Percentiles rank a stretch among this genome's conserved stretches.
Conservation (phyloP, 1,139 yeast species). For the Scheffersomyces titani region DNA sequence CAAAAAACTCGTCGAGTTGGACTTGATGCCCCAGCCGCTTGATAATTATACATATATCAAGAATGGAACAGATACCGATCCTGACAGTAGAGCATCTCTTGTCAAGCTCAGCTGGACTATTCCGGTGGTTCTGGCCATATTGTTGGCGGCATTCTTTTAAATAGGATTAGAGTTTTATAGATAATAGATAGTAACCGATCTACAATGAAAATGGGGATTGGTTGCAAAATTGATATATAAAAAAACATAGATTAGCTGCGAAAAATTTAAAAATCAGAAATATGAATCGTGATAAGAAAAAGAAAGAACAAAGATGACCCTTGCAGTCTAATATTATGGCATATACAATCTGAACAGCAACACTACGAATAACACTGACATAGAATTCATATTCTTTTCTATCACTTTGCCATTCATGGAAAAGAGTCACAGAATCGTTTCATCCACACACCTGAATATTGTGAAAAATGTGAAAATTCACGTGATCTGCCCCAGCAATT, state of each 20-base stretch:
- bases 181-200: background rate
- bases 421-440: background rate
- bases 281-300: background rate
- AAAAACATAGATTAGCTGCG: background rate
- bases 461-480: background rate
- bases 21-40: conserved; percentile 64
- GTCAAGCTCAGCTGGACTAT: background rate
- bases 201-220: background rate
- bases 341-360: background rate
- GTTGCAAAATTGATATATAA: background rate
- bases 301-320: background rate
- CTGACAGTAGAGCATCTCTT: conserved; percentile 2
- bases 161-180: background rate
- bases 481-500: background rate
- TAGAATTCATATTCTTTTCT: background rate
- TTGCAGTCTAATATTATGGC: background rate
- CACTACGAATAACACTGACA: background rate
- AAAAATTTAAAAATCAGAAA: too few species aligned
- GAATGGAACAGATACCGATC: conserved; percentile 37
- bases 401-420: background rate
- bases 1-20: conserved; percentile 45
- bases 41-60: conserved; percentile 40
- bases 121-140: background rate
- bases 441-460: background rate
- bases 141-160: background rate